Evolutionary conservation across 768 basidiomycete genomes (phyloP), one percentile per base, ranked within the genome.

Genomic region (Mycena capillaripes): DNA sequence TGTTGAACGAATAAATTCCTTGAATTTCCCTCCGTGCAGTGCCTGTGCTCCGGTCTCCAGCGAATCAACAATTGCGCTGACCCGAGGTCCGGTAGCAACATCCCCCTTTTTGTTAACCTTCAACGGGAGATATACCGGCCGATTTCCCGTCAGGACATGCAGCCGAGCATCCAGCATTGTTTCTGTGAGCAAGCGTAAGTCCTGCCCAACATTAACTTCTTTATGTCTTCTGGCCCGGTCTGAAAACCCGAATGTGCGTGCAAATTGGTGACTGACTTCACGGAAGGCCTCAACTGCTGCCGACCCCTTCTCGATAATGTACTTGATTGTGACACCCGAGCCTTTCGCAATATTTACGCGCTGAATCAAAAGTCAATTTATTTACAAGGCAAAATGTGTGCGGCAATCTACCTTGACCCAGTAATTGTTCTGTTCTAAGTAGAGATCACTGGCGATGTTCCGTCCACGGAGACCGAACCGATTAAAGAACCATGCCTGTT

Each of bases 361-460:
- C 59, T 60, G 61, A 34, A 25, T 23, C 25, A 21, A 46, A 21
- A 5, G 36, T 48, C 38, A 59, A 19, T 2, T 29, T 42, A 29
- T 27, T 29, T 66, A 27, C 25, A 56, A 30, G 38, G 40, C 29
- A 10, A 55, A 8, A 30, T 30, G 21, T 11, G 29, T 29, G 46
- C 3, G 9, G 29, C 25, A 55, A 52, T 7, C 4, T 50, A 65
- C 63, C 72, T 81, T 81, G 10, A 80, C 76, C 70, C 76, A 78
- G 27, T 27, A 77, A 63, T 81, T 81, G 21, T 78, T 42, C 14
- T 82, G 81, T 57, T 82, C 81, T 17, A 82, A 71, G 70, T 82
- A 81, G 6, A 82, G 64, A 67, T 82, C 81, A 1, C 76, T 63
- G 2, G 80, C 64, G 67, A 82, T 82, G 40, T 58, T 79, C 17